Conservation (phyloP, 2,329 filamentous ascomycete genomes). For the Epichloe aotearoae region DNA sequence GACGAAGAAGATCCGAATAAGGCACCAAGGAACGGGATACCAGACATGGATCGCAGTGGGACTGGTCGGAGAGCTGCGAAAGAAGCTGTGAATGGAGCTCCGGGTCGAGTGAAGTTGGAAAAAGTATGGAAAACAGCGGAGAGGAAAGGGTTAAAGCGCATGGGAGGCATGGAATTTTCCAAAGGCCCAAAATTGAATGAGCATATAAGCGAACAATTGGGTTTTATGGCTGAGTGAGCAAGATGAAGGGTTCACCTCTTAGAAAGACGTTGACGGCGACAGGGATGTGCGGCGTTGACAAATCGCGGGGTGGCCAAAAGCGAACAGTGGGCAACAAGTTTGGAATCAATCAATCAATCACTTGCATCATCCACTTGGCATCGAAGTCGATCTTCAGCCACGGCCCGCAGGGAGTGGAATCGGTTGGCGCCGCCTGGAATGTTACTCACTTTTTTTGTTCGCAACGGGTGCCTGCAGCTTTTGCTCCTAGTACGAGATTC, state of each 20-base stretch:
- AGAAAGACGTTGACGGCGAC: background rate
- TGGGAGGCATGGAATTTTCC: constrained; percentile 16
- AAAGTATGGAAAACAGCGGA: constrained; percentile 34
- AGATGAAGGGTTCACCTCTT: background rate
- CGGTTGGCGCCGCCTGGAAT: background rate
- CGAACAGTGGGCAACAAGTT: background rate
- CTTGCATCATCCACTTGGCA: background rate
- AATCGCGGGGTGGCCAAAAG: constrained; percentile 5
- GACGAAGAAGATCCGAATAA: constrained; percentile 51
- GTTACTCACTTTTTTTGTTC: background rate
- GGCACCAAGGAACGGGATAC: constrained; percentile 64
- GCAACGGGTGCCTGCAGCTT: background rate
- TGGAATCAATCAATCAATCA: constrained; percentile 7
- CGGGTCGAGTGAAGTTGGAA: constrained; percentile 27
- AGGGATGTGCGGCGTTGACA: background rate
- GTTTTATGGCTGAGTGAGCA: background rate
- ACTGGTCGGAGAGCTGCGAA: constrained; percentile 14
- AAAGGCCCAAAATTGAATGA: background rate
- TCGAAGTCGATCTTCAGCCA: constrained; percentile 6
- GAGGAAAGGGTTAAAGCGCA: constrained; percentile 37
- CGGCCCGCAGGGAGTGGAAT: background rate
- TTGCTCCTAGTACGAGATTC: too few species aligned
- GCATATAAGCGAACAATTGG: background rate
- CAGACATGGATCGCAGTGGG: constrained; percentile 49
- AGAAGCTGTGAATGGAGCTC: constrained; percentile 10